phyloP scores from a whole-genome alignment of 2,329 filamentous ascomycete genomes.

The Aureobasidium sp. region DNA sequence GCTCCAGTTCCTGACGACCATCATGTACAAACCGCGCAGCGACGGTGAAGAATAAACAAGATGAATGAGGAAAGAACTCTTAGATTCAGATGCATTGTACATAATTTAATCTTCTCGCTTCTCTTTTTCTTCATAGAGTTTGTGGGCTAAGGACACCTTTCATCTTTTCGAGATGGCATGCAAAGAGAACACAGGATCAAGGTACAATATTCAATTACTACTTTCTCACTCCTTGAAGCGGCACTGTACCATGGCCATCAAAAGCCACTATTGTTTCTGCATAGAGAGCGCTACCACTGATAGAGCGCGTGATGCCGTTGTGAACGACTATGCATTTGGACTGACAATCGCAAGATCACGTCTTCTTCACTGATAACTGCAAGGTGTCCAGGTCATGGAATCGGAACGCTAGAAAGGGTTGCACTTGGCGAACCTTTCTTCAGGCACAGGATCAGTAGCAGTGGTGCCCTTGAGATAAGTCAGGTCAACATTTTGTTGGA shows the following conservation, averaged over 20 bases:
- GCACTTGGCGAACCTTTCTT: background rate
- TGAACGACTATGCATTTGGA: background rate
- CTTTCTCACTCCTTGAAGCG: background rate
- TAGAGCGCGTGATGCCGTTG: background rate
- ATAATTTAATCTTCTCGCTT: constrained; percentile 6
- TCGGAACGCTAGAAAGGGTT: background rate
- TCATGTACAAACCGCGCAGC: constrained; percentile 86
- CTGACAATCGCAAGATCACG: background rate
- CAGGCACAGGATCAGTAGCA: no score
- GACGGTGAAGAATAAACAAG: constrained; percentile 25
- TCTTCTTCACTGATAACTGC: background rate
- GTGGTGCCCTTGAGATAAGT: background rate
- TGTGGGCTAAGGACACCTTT: background rate
- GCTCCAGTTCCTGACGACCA: constrained; percentile 83
- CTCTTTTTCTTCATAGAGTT: constrained; percentile 1
- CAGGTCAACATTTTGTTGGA: background rate
- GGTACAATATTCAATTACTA: background rate
- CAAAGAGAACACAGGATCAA: constrained; percentile 3
- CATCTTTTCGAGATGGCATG: background rate
- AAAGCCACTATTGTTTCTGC: background rate
- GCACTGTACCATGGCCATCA: background rate
- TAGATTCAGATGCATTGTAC: background rate
- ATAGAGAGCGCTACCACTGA: background rate
- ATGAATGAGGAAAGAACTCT: background rate
- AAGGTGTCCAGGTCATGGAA: background rate